phyloP scores from a whole-genome alignment of 306 rosid genomes.

The Quercus mongolica region DNA sequence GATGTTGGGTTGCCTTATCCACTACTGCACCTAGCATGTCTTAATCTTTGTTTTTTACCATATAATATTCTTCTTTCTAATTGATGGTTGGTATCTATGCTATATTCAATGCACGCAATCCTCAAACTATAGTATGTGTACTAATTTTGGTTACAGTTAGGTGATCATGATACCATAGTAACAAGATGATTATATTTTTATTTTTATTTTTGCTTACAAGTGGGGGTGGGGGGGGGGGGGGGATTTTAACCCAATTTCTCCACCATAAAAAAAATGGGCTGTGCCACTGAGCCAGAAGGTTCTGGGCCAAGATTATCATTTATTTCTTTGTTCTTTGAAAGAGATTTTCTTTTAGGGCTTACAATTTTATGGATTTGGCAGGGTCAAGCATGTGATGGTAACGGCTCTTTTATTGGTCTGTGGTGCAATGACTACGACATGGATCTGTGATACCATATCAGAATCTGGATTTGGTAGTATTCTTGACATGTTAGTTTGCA shows the following conservation, averaged over 20 bases:
- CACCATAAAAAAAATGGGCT: too few species aligned
- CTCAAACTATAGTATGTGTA: slow-evolving; percentile 5
- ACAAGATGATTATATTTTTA: neutral
- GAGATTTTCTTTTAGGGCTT: slow-evolving; percentile 10
- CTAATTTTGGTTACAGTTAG: slow-evolving; percentile 1
- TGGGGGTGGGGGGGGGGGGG: too few species aligned
- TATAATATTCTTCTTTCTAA: slow-evolving; percentile 1
- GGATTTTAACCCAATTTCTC: too few species aligned
- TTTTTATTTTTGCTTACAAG: too few species aligned
- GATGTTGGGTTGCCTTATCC: slow-evolving; percentile 15
- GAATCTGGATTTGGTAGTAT: slow-evolving; percentile 92
- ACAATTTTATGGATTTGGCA: slow-evolving; percentile 38
- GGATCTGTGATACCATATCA: slow-evolving; percentile 95
- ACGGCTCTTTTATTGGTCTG: slow-evolving; percentile 75
- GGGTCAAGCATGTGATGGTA: slow-evolving; percentile 86
- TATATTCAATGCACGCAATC: slow-evolving; percentile 11
- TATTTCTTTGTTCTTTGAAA: neutral
- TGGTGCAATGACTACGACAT: slow-evolving; percentile 91
- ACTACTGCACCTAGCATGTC: slow-evolving; percentile 2
- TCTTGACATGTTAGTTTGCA: slow-evolving; percentile 21
- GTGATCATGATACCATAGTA: neutral
- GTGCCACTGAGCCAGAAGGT: too few species aligned
- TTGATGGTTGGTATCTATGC: neutral
- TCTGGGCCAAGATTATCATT: neutral
- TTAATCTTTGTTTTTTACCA: slow-evolving; percentile 4